Percentiles rank a stretch among this genome's conserved stretches.
These are phyloP conservation scores for Trichophaea hybrida DNA, from an alignment of 2,329 filamentous ascomycete species.

Conservation along the genomic window DNA sequence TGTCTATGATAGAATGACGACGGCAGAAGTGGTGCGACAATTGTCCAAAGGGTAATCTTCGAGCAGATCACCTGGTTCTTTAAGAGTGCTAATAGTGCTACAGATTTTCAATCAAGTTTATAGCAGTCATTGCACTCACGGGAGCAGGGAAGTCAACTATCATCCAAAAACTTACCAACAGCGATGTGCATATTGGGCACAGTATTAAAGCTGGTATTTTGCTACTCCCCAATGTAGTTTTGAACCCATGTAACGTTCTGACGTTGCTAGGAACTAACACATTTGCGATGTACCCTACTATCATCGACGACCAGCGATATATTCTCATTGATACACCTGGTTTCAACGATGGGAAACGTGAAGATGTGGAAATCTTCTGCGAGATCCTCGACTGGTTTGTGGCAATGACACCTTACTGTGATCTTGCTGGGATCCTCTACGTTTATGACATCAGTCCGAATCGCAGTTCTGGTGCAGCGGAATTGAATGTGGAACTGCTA, in stretches of 20 bases:
- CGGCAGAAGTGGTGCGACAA: not conserved
- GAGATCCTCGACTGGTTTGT: not conserved
- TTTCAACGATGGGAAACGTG: not conserved
- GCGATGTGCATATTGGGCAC: not conserved
- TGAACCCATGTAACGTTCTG: not conserved
- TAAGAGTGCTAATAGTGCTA: not conserved
- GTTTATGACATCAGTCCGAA: not conserved
- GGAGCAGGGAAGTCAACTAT: not conserved
- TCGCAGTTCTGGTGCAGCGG: not conserved
- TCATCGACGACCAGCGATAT: not conserved
- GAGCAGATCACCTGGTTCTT: not conserved
- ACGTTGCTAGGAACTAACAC: not conserved
- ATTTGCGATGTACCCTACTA: not conserved
- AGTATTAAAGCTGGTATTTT: not conserved
- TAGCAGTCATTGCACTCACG: slow-evolving; percentile 4
- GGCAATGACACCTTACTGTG: not conserved
- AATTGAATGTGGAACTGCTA: not conserved
- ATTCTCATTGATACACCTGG: slow-evolving; percentile 1
- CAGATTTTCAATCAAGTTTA: not conserved
- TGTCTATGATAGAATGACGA: not conserved
- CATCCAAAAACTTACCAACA: not conserved
- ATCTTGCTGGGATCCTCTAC: not conserved
- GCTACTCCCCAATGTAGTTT: not conserved
- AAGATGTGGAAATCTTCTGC: not conserved
- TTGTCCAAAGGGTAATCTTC: not conserved